A percentile compares a stretch with the other conserved stretches of the same genome.
These are phyloP conservation scores for Podaxis rugospora DNA, from an alignment of 768 basidiomycete species.

Conservation along the genomic window DNA sequence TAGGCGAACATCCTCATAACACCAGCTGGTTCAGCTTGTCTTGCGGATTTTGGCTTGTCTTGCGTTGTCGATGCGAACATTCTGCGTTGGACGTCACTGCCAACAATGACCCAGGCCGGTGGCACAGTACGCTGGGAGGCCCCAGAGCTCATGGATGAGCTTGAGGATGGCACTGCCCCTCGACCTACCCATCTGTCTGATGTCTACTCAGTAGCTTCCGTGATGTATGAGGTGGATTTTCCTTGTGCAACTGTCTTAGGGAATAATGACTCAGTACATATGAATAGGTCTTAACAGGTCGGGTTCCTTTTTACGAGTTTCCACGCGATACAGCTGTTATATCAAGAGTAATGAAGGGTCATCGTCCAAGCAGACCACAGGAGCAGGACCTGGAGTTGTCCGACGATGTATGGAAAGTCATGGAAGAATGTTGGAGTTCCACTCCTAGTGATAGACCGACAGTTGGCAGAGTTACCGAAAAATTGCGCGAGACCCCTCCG, in stretches of 20 bases:
- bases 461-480: not conserved
- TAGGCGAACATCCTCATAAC: slow-evolving; percentile 37
- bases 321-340: slow-evolving; percentile 15
- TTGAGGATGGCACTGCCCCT: not conserved
- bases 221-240: slow-evolving; percentile 8
- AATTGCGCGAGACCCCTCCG: not conserved
- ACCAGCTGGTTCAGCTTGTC: slow-evolving; percentile 21
- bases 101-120: slow-evolving; percentile 15
- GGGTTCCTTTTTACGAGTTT: slow-evolving; percentile 16
- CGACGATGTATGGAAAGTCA: not conserved
- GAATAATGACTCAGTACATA: not conserved
- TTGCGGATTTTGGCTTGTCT: slow-evolving; percentile 31
- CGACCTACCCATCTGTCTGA: not conserved
- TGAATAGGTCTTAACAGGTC: slow-evolving; percentile 11
- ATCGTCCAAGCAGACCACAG: not conserved
- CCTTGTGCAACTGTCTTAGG: not conserved
- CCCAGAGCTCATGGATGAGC: slow-evolving; percentile 24
- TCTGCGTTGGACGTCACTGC: slow-evolving; percentile 19
- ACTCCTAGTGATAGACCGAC: not conserved
- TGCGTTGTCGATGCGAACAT: slow-evolving; percentile 23
- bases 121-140: slow-evolving; percentile 28
- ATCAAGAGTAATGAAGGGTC: not conserved
- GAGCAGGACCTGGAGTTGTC: not conserved
- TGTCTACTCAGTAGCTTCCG: slow-evolving; percentile 7
- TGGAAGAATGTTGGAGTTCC: not conserved